Conservation (phyloP, 768 basidiomycete genomes). For the Lentinula guzmanii region DNA sequence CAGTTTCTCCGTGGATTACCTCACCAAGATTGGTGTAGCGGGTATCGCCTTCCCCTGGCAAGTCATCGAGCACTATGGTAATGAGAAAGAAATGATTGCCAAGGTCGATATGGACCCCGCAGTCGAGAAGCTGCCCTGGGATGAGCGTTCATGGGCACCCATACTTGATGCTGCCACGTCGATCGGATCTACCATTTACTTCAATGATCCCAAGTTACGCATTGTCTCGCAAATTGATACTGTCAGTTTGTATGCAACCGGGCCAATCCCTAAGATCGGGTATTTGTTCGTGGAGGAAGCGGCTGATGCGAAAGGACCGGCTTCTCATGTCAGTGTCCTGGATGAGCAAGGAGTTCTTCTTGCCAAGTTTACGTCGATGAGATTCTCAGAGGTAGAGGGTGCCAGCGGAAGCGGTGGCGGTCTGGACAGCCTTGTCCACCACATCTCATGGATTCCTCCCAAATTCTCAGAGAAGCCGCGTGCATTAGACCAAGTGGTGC, state of each 20-base stretch:
- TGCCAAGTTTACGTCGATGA: background rate
- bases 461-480: background rate
- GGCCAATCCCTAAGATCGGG: background rate
- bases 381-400: background rate
- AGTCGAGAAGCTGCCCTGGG: background rate
- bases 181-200: background rate
- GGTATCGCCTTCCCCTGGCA: background rate
- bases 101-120: background rate
- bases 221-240: background rate
- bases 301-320: background rate
- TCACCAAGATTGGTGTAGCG: background rate
- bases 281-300: background rate
- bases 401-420: background rate
- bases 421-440: background rate
- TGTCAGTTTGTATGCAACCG: background rate
- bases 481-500: background rate
- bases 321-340: background rate
- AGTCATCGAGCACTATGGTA: background rate
- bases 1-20: background rate
- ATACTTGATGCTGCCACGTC: constrained; percentile 1
- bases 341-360: background rate
- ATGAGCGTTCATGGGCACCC: background rate
- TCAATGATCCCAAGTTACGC: background rate
- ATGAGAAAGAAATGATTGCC: constrained; percentile 2
- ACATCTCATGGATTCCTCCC: background rate